Evolutionary conservation across 2,329 filamentous ascomycete genomes (phyloP).

Genomic region (Fusarium proliferatum): DNA sequence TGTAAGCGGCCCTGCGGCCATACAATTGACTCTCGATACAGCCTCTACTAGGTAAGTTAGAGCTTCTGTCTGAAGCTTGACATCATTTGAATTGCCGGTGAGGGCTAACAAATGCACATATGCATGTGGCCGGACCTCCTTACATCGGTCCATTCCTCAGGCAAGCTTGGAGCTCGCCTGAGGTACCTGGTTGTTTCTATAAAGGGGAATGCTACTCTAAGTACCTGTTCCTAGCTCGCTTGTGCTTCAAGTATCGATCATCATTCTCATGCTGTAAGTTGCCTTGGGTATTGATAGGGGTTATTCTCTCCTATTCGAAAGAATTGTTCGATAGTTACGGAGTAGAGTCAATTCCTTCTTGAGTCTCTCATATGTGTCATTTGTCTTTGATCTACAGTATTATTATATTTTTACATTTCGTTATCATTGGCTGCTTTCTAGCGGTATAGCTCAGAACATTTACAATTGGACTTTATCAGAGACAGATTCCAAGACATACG

Average conservation of each 20-base stretch:
- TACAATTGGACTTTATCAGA: constrained; percentile 4
- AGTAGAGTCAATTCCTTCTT: background rate
- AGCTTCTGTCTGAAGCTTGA: background rate
- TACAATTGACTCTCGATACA: constrained; percentile 6
- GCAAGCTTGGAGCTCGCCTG: constrained; percentile 26
- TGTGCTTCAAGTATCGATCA: constrained; percentile 22
- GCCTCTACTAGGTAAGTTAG: background rate
- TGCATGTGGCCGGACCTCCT: constrained; percentile 10
- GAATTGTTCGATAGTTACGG: background rate
- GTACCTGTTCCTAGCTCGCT: constrained; percentile 13
- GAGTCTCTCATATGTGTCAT: background rate
- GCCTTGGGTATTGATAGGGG: constrained; percentile 13
- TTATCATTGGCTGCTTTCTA: background rate
- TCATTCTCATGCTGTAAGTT: constrained; percentile 5
- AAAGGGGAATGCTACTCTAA: constrained; percentile 35
- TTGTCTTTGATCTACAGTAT: constrained; percentile 1
- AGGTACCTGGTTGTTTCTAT: constrained; percentile 27
- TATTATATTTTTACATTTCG: background rate
- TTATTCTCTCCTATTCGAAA: constrained; percentile 5
- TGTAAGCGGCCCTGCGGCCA: background rate
- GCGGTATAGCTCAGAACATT: background rate
- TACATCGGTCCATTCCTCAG: constrained; percentile 19
- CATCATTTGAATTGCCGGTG: background rate
- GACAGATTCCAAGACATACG: constrained; percentile 21
- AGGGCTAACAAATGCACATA: background rate